These are phyloP conservation scores for Avicennia marina DNA, from an alignment of 257 asterid genomes.

Conservation along the genomic window DNA sequence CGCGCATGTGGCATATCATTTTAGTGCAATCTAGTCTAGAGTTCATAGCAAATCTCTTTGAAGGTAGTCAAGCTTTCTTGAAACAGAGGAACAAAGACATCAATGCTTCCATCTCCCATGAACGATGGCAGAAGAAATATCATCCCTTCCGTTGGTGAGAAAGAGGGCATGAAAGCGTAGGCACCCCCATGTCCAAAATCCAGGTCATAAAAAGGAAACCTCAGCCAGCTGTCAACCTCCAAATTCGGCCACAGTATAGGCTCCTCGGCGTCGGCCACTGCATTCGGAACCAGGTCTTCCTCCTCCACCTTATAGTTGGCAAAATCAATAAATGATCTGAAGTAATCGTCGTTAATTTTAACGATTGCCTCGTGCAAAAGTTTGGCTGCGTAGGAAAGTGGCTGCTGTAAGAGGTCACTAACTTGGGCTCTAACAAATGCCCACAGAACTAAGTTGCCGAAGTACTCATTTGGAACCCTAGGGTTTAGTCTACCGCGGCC, in stretches of 20 bases:
- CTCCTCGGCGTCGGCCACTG: slow-evolving; percentile 50
- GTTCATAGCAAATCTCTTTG: slow-evolving; percentile 58
- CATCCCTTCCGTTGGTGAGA: slow-evolving; percentile 66
- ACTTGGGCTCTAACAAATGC: slow-evolving; percentile 56
- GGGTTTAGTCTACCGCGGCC: slow-evolving; percentile 68
- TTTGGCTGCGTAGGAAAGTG: slow-evolving; percentile 50
- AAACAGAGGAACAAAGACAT: slow-evolving; percentile 61
- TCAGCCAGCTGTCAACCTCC: slow-evolving; percentile 81
- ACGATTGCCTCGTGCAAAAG: slow-evolving; percentile 60
- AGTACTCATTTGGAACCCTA: slow-evolving; percentile 57
- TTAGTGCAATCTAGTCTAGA: slow-evolving; percentile 43
- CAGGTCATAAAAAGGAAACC: slow-evolving; percentile 76
- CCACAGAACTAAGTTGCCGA: slow-evolving; percentile 83
- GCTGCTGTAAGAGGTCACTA: slow-evolving; percentile 35
- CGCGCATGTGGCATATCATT: too few relatives aligned
- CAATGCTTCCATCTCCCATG: slow-evolving; percentile 66
- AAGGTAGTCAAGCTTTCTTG: slow-evolving; percentile 43
- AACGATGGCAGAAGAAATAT: slow-evolving; percentile 66
- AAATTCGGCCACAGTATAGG: slow-evolving; percentile 64
- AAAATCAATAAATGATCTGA: slow-evolving; percentile 74
- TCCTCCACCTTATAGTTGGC: slow-evolving; percentile 47
- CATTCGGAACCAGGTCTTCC: slow-evolving; percentile 48
- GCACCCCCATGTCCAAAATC: slow-evolving; percentile 83
- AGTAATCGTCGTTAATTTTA: slow-evolving; percentile 49
- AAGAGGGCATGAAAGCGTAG: slow-evolving; percentile 68